These are phyloP conservation scores for Trichoderma cornu-damae DNA, from an alignment of 2,329 filamentous ascomycete genomes.

Conservation along the genomic window DNA sequence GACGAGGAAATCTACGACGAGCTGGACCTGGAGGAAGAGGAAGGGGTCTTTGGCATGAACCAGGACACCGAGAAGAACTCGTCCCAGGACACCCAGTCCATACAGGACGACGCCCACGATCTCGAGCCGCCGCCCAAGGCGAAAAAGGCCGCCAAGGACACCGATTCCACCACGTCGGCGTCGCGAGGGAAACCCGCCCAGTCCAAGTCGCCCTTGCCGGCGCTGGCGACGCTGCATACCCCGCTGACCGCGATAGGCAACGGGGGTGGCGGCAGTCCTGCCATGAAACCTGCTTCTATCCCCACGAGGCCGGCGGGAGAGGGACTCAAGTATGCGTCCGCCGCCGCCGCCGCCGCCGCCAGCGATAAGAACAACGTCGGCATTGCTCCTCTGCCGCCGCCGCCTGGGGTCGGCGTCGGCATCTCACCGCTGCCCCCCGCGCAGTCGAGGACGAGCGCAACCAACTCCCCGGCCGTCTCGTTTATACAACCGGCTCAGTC, in stretches of 20 bases:
- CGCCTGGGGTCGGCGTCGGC: constrained; percentile 57
- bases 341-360: constrained; percentile 86
- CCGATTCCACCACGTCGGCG: constrained; percentile 41
- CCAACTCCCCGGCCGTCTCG: constrained; percentile 50
- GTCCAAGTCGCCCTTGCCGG: constrained; percentile 90
- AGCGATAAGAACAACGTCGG: constrained; percentile 84
- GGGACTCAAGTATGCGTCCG: constrained; percentile 92
- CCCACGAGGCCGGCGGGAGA: constrained; percentile 83
- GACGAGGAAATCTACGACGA: constrained; percentile 96
- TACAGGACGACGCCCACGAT: constrained; percentile 75
- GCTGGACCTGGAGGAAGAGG: constrained; percentile 85
- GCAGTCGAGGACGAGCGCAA: constrained; percentile 51
- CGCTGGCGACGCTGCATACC: constrained; percentile 81
- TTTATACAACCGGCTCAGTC: constrained; percentile 36
- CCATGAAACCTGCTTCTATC: constrained; percentile 89
- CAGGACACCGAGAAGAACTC: constrained; percentile 80
- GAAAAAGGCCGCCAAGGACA: constrained; percentile 58
- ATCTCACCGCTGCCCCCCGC: constrained; percentile 47
- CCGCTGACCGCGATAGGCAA: constrained; percentile 59
- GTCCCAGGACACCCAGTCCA: constrained; percentile 90
- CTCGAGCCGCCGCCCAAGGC: constrained; percentile 40
- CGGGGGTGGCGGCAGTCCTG: constrained; percentile 48
- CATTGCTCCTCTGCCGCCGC: constrained; percentile 88
- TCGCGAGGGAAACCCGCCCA: constrained; percentile 76
- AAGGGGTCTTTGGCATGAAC: constrained; percentile 76